Conservation (phyloP, 352 stramenopile species). For the Phytophthora ohioensis region DNA sequence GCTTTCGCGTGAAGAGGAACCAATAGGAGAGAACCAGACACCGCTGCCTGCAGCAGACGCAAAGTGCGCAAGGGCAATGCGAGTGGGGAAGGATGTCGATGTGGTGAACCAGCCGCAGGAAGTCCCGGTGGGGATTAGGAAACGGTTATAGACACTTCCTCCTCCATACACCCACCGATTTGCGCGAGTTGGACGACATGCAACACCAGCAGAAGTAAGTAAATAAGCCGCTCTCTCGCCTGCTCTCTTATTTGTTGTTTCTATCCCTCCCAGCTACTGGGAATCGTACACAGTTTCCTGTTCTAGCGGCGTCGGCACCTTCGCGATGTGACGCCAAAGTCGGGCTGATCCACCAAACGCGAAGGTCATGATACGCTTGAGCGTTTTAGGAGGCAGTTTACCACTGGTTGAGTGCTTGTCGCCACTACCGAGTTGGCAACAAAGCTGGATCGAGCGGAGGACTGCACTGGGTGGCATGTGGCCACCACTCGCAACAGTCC, state of each 20-base stretch:
- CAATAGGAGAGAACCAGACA: constrained; percentile 33
- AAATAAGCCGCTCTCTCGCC: constrained; percentile 42
- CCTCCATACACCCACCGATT: neutral
- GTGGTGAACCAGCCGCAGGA: constrained; percentile 14
- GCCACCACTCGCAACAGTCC: constrained; percentile 55
- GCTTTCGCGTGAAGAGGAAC: constrained; percentile 31
- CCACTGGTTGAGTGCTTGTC: constrained; percentile 19
- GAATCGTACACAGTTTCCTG: constrained; percentile 55
- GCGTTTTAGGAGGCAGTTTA: constrained; percentile 37
- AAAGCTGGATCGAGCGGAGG: constrained; percentile 62
- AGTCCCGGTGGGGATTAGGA: constrained; percentile 12
- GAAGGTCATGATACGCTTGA: constrained; percentile 71
- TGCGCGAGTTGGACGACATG: constrained; percentile 24
- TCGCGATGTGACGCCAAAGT: constrained; percentile 75
- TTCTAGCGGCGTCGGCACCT: constrained; percentile 51
- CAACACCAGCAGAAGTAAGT: constrained; percentile 37
- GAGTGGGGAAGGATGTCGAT: constrained; percentile 2
- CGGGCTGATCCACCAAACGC: constrained; percentile 66
- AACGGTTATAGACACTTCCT: constrained; percentile 22
- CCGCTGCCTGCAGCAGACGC: constrained; percentile 1
- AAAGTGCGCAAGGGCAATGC: constrained; percentile 6
- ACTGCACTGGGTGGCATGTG: constrained; percentile 45
- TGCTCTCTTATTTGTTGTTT: constrained; percentile 24
- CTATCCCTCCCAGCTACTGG: constrained; percentile 14
- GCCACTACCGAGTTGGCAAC: constrained; percentile 55